These are phyloP conservation scores for Cornus suecica DNA, from an alignment of 148 eudicot genomes.

Conservation along the genomic window DNA sequence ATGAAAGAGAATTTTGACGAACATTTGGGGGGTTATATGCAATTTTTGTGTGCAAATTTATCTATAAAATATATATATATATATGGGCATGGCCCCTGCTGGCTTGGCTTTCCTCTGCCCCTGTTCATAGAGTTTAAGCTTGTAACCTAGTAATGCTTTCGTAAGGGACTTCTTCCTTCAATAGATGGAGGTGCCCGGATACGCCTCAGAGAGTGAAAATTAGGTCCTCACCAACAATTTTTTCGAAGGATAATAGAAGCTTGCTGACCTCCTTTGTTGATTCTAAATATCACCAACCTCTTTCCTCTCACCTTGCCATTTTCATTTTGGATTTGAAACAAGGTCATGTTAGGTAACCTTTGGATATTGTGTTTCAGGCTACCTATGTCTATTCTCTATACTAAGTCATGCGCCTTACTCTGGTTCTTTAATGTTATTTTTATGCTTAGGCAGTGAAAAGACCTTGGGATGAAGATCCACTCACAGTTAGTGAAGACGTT, in stretches of 20 bases:
- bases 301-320: conserved; percentile 2
- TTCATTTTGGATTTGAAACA: background rate
- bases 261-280: background rate
- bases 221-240: background rate
- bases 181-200: background rate
- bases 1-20: too few relatives aligned
- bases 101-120: too few relatives aligned
- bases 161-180: background rate
- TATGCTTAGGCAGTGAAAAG: conserved; percentile 64
- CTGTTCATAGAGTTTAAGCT: background rate
- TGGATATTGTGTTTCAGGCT: background rate
- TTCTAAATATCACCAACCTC: background rate
- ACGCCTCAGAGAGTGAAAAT: background rate
- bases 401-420: conserved; percentile 1
- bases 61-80: too few relatives aligned
- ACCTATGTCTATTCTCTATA: background rate
- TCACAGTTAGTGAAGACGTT: conserved; percentile 83
- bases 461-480: conserved; percentile 99
- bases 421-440: background rate
- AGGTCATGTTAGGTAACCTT: background rate
- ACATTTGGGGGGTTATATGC: too few relatives aligned
- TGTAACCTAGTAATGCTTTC: background rate
- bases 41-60: too few relatives aligned
- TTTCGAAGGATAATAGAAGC: background rate
- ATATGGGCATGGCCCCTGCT: too few relatives aligned